phyloP scores from a whole-genome alignment of 2,329 filamentous ascomycete genomes.

The Aspergillus terreus region DNA sequence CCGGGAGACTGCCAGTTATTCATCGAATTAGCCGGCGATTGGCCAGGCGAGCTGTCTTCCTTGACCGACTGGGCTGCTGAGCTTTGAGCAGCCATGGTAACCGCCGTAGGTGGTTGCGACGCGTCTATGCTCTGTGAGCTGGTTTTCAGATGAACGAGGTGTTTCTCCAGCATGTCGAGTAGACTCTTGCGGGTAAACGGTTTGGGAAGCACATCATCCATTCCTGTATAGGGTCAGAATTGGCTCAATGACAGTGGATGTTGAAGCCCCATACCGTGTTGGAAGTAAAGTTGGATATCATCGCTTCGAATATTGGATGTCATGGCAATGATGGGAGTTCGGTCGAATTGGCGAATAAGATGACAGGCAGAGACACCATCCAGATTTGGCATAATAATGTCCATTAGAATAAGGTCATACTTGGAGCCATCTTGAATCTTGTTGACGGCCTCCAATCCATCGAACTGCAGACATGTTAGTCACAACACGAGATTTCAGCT shows the following conservation, averaged over 20 bases:
- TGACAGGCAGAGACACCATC: conserved; percentile 94
- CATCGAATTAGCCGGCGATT: conserved; percentile 56
- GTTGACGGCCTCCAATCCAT: conserved; percentile 87
- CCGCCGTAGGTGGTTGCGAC: conserved; percentile 35
- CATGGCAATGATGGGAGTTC: conserved; percentile 91
- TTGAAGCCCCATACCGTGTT: conserved; percentile 67
- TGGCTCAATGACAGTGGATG: background rate
- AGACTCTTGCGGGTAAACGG: conserved; percentile 90
- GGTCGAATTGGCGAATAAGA: conserved; percentile 82
- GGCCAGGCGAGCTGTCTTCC: conserved; percentile 60
- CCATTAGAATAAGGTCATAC: conserved; percentile 75
- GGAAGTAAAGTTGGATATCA: conserved; percentile 95
- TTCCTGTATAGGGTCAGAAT: conserved; percentile 56
- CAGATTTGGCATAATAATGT: conserved; percentile 95
- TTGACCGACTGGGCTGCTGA: conserved; percentile 56
- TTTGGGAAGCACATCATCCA: conserved; percentile 96
- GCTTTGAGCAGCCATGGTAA: conserved; percentile 47
- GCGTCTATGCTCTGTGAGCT: conserved; percentile 55
- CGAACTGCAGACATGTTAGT: conserved; percentile 53
- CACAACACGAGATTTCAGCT: background rate
- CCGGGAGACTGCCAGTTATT: conserved; percentile 64
- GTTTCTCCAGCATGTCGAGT: conserved; percentile 80
- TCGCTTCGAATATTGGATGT: conserved; percentile 96
- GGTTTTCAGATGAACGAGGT: conserved; percentile 79
- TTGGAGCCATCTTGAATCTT: conserved; percentile 68